These are phyloP conservation scores for Penicillium malachiteum DNA, from an alignment of 495 filamentous ascomycete species.

Conservation along the genomic window DNA sequence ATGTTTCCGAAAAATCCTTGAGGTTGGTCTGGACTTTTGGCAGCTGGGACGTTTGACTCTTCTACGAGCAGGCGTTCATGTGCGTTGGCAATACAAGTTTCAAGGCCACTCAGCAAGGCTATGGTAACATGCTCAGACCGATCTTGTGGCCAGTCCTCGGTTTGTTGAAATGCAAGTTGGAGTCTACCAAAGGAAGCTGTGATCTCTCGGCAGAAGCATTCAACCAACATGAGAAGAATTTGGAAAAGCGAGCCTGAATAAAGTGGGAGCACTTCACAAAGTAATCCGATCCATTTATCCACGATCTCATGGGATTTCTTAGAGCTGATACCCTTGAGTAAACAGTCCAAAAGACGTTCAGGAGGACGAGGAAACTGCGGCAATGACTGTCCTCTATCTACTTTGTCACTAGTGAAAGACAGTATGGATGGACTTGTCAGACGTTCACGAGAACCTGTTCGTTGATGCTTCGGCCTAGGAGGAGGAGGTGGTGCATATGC, in stretches of 20 bases:
- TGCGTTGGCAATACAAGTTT: constrained; percentile 81
- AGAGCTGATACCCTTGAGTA: constrained; percentile 79
- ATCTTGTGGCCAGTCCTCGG: constrained; percentile 43
- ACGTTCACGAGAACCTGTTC: constrained; percentile 45
- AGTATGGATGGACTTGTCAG: constrained; percentile 47
- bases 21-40: constrained; percentile 79
- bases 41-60: constrained; percentile 62
- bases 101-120: constrained; percentile 80
- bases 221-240: constrained; percentile 83
- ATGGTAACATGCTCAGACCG: constrained; percentile 55
- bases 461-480: constrained; percentile 39
- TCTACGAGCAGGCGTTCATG: constrained; percentile 81
- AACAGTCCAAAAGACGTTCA: constrained; percentile 72
- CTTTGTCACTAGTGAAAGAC: constrained; percentile 49
- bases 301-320: constrained; percentile 71
- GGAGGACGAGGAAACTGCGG: constrained; percentile 57
- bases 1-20: constrained; percentile 96
- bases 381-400: constrained; percentile 35
- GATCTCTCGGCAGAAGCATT: constrained; percentile 80
- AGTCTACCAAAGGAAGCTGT: constrained; percentile 64
- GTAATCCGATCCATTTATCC: constrained; percentile 85
- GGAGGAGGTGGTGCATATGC: constrained; percentile 38
- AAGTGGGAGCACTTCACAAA: constrained; percentile 80
- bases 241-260: constrained; percentile 84
- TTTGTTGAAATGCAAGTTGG: constrained; percentile 46